phyloP scores from a whole-genome alignment of 257 asterid genomes.

The Henckelia pumila region DNA sequence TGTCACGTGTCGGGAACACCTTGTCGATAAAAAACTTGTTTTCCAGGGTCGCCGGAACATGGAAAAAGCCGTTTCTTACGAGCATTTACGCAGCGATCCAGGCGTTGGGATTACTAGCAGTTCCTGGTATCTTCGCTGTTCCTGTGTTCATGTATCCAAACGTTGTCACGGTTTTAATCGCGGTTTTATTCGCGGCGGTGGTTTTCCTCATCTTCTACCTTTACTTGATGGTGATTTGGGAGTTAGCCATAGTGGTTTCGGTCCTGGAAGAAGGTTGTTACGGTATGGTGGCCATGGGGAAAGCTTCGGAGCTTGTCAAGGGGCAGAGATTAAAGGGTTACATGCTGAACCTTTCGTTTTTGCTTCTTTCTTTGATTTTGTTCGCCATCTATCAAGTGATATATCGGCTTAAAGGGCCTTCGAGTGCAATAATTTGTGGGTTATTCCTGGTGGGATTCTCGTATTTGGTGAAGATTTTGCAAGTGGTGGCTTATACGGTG shows the following conservation, averaged over 20 bases:
- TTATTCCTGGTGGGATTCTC: conserved; percentile 21
- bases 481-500: conserved; percentile 36
- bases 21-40: conserved; percentile 28
- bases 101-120: conserved; percentile 21
- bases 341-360: conserved; percentile 30
- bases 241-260: conserved; percentile 31
- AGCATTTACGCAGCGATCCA: conserved; percentile 25
- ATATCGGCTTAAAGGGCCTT: conserved; percentile 10
- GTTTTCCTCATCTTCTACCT: conserved; percentile 24
- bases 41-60: conserved; percentile 24
- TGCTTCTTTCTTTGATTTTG: conserved; percentile 17
- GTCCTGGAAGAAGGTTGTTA: conserved; percentile 28
- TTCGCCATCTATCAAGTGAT: conserved; percentile 16
- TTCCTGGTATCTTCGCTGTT: neutral
- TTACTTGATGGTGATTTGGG: conserved; percentile 22
- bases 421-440: neutral
- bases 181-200: neutral
- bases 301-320: conserved; percentile 31
- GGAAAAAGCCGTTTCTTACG: conserved; percentile 34
- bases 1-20: conserved; percentile 27
- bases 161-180: neutral
- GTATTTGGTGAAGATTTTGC: conserved; percentile 31
- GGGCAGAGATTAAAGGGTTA: conserved; percentile 47
- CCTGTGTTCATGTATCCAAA: conserved; percentile 12
- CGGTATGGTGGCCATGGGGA: conserved; percentile 38